Evolutionary conservation across 2,329 filamentous ascomycete genomes (phyloP).

Genomic region (Pyrenochaeta sp.): DNA sequence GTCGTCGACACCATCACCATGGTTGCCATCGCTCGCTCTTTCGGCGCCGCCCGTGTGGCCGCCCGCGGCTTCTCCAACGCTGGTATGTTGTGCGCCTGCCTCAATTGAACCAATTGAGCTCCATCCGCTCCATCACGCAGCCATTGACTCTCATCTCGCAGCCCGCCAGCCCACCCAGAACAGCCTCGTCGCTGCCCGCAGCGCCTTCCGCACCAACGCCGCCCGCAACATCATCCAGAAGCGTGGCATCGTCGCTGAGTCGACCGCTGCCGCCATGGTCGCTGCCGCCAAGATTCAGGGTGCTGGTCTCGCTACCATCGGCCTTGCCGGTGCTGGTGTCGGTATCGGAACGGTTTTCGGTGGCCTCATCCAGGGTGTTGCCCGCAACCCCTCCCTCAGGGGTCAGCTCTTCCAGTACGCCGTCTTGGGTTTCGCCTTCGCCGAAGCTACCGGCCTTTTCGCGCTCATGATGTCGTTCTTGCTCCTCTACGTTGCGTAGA

Average conservation of each 20-base stretch:
- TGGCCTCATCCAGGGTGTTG: conserved; percentile 85
- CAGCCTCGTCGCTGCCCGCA: conserved; percentile 51
- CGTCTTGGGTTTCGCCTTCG: conserved; percentile 95
- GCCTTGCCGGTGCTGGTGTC: conserved; percentile 91
- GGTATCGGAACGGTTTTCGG: conserved; percentile 96
- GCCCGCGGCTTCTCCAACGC: conserved; percentile 51
- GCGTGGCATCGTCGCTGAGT: conserved; percentile 53
- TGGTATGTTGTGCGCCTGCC: conserved; percentile 49
- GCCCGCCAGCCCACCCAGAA: conserved; percentile 47
- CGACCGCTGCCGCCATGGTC: conserved; percentile 53
- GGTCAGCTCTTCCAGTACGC: conserved; percentile 96
- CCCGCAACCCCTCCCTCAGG: conserved; percentile 93
- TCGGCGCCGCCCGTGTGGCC: conserved; percentile 52
- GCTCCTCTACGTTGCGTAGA: conserved; percentile 54
- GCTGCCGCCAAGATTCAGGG: conserved; percentile 54
- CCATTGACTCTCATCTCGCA: conserved; percentile 45
- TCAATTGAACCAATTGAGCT: conserved; percentile 44
- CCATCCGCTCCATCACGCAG: conserved; percentile 35
- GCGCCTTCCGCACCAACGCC: conserved; percentile 52
- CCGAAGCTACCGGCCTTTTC: conserved; percentile 81
- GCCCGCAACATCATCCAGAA: conserved; percentile 52
- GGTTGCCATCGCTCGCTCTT: conserved; percentile 52
- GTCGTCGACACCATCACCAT: conserved; percentile 47
- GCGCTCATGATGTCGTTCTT: conserved; percentile 61
- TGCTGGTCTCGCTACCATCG: conserved; percentile 75